Evolutionary conservation across 2,329 filamentous ascomycete species (phyloP), one percentile per base, ranked within the genome.

Genomic region (Calonectria crousiana): DNA sequence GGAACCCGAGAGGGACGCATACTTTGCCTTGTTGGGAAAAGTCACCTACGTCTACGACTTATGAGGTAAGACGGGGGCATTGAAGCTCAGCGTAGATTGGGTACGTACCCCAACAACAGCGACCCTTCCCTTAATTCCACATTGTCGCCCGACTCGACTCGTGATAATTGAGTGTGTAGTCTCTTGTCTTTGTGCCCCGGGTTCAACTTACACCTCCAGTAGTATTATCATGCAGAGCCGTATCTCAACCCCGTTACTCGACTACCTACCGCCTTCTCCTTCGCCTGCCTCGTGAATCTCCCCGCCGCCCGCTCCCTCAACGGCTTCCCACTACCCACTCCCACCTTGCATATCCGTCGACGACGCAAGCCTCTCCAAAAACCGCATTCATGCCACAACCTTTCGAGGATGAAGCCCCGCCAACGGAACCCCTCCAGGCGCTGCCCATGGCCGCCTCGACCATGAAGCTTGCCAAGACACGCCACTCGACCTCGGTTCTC

Each of bases 391-490:
- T 95, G 93, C 92, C 92, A 90, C 89, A 92, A 85, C 87, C 90
- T 83, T 87, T 90, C 84, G 88, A 93, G 91, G 91, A 88, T 87
- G 87, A 89, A 82, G 71, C 65, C 64, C 86, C 90, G 83, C 89
- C 91, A 80, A 88, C 91, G 86, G 90, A 93, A 85, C 91, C 93
- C 83, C 90, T 93, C 85, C 92, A 93, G 84, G 90, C 93, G 81
- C 90, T 94, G 84, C 92, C 94, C 81, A 87, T 92, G 82, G 92
- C 92, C 78, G 89, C 92, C 79, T 90, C 93, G 75, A 83, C 87
- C 76, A 80, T 90, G 82, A 91, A 88, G 80, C 81, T 92, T 73
- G 89, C 92, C 76, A 94, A 93, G 86, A 87, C 88, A 77, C 90
- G 93, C 69, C 89, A 92, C 78, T 88, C 90, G 44, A 86, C 89